phyloP scores from a whole-genome alignment of 108 stramenopile genomes.

The Stephanodiscus triporus region DNA sequence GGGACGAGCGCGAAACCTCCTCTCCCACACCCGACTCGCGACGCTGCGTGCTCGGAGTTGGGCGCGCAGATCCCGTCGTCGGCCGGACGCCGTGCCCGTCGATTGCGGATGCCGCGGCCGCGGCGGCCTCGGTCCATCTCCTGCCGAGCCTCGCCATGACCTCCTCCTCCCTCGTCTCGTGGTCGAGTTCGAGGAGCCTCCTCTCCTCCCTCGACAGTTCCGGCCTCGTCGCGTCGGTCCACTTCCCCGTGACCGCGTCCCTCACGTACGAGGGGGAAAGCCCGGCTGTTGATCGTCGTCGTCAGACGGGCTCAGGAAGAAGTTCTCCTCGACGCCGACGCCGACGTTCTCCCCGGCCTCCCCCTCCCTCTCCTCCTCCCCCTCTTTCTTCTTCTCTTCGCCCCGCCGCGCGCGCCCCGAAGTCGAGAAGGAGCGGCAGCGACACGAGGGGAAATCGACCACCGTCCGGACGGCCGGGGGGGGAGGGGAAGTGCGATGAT shows the following conservation, averaged over 20 bases:
- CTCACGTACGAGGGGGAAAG: slow-evolving; percentile 61
- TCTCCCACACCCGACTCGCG: slow-evolving; percentile 65
- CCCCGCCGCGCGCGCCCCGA: neutral
- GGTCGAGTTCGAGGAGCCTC: slow-evolving; percentile 63
- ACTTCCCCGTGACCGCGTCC: slow-evolving; percentile 78
- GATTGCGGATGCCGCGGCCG: neutral
- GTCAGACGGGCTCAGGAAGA: slow-evolving; percentile 9
- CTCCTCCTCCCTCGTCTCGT: slow-evolving; percentile 44
- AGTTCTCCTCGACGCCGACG: neutral
- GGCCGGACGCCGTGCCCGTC: neutral
- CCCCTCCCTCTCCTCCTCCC: neutral
- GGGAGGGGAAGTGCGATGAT: no score
- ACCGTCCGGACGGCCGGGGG: no score
- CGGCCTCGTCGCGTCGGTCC: slow-evolving; percentile 66
- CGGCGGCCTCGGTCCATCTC: slow-evolving; percentile 26
- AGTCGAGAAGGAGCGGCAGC: neutral
- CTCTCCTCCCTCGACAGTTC: slow-evolving; percentile 59
- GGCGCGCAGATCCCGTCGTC: slow-evolving; percentile 31
- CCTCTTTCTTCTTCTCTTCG: neutral
- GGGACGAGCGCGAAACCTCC: slow-evolving; percentile 70
- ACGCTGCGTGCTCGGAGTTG: slow-evolving; percentile 39
- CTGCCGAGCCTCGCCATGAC: slow-evolving; percentile 22
- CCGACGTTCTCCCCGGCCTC: neutral
- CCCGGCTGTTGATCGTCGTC: slow-evolving; percentile 23
- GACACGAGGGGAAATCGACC: no score